These are phyloP conservation scores for Paecilomyces sp. DNA, from an alignment of 2,329 filamentous ascomycete species.

Conservation along the genomic window DNA sequence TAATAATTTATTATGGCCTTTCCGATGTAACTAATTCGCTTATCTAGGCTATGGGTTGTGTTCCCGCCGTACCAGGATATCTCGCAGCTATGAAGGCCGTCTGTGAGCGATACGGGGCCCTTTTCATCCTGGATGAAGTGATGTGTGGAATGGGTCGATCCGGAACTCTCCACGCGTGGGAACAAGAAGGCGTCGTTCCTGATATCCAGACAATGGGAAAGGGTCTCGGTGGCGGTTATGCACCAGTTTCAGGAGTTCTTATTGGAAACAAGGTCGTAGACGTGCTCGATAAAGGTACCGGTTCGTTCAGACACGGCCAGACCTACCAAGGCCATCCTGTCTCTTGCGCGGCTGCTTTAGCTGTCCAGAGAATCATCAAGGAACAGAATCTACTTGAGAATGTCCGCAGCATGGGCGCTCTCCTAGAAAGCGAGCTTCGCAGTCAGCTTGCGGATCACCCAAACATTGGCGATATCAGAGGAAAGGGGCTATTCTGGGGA, in stretches of 20 bases:
- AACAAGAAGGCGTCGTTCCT: slow-evolving; percentile 51
- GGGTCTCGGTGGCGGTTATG: slow-evolving; percentile 51
- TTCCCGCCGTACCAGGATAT: slow-evolving; percentile 60
- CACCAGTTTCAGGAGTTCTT: slow-evolving; percentile 49
- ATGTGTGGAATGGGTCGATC: slow-evolving; percentile 59
- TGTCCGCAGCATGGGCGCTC: slow-evolving; percentile 46
- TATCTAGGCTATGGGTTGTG: slow-evolving; percentile 57
- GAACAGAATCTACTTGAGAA: slow-evolving; percentile 54
- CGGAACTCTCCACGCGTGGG: slow-evolving; percentile 54
- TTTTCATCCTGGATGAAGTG: slow-evolving; percentile 73
- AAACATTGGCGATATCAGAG: slow-evolving; percentile 52
- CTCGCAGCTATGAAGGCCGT: slow-evolving; percentile 60
- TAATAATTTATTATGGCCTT: background rate
- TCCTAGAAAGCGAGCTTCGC: slow-evolving; percentile 36
- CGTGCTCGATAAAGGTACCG: slow-evolving; percentile 39
- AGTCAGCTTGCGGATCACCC: slow-evolving; percentile 37
- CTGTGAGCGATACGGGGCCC: slow-evolving; percentile 63
- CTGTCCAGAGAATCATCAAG: slow-evolving; percentile 53
- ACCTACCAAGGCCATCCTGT: slow-evolving; percentile 55
- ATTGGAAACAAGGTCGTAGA: slow-evolving; percentile 44
- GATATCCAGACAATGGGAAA: slow-evolving; percentile 57
- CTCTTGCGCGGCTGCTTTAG: slow-evolving; percentile 52
- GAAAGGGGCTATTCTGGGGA: slow-evolving; percentile 53
- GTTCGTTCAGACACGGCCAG: slow-evolving; percentile 52
- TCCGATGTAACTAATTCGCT: background rate